Evolutionary conservation across 306 rosid genomes (phyloP).

Genomic region (Pyrus pyrifolia): DNA sequence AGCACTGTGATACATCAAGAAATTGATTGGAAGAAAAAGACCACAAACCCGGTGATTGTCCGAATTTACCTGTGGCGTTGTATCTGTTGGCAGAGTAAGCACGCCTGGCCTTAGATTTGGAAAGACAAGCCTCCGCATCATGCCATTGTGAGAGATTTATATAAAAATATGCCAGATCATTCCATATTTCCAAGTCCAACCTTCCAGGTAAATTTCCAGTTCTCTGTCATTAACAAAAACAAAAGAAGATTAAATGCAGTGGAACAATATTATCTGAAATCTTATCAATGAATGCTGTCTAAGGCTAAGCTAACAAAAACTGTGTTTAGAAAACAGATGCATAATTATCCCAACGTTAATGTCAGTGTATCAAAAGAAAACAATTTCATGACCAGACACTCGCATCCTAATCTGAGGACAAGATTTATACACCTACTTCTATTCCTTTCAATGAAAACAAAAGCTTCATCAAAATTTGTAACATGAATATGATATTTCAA

Average conservation of each 20-base stretch:
- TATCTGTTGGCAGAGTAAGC: conserved; percentile 57
- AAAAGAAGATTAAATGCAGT: neutral
- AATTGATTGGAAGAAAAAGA: neutral
- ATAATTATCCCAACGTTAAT: neutral
- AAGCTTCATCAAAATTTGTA: neutral
- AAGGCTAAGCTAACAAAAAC: neutral
- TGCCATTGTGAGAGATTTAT: conserved; percentile 60
- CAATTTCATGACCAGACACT: neutral
- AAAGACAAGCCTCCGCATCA: conserved; percentile 75
- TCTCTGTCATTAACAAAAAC: conserved; percentile 37
- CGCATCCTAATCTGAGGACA: neutral
- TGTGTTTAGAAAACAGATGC: neutral
- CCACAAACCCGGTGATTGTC: neutral
- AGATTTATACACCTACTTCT: neutral
- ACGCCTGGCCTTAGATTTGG: conserved; percentile 56
- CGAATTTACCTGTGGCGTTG: conserved; percentile 54
- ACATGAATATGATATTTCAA: neutral
- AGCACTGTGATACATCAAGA: neutral
- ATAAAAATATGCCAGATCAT: conserved; percentile 69
- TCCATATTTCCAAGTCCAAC: conserved; percentile 79
- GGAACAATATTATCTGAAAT: neutral
- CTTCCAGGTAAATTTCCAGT: conserved; percentile 38
- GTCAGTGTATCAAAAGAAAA: neutral
- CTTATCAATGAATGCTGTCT: neutral
- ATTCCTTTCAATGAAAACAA: neutral